Base-by-base conservation (phyloP, 2,329 filamentous ascomycete genomes). In the Colletotrichum kahawae region DNA sequence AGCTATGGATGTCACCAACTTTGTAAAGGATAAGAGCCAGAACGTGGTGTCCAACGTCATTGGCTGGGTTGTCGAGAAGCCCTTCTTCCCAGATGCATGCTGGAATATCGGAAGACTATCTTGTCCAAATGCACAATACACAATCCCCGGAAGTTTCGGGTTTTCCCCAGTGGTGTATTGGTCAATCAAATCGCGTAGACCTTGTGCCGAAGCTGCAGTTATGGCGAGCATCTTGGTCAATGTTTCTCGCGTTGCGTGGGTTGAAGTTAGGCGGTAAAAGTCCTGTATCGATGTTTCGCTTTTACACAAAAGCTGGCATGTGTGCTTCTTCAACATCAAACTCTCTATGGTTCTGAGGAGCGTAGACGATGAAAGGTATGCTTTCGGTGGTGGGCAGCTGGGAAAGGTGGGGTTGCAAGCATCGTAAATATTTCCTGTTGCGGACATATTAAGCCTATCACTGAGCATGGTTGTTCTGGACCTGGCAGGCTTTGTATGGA, bases 1-100 rank as follows among this genome's bases (percentile, higher is more conserved):
- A 4, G 89, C 87, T 60, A 92, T 85, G 2, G 86, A 85, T 4
- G 90, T 86, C 57, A 90, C 73, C 6, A 92, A 80, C 76, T 88
- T 88, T 34, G 82, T 84, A 6, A 80, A 82, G 4, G 83, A 86
- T 2, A 82, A 83, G 0, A 86, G 74, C 70, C 73, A 85, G 10
- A 85, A 60, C 8, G 85, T 79, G 54, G 83, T 82, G 71, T 86
- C 84, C 1, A 84, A 76, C 16, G 43, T 59, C 69, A 71, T 71
- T 9, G 62, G 69, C 6, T n/a, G 24, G 14, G 43, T 33, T 6
- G 60, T 57, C 4, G 60, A 29, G 10, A 71, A 24, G 31, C 69
- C 69, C 10, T 54, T 63, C 18, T 21, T 66, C 6, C 69, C 69
- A 9, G 69, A 63, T 14, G 43, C 51, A 27, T 71, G 51, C 9